Base-by-base conservation (phyloP, 2,329 filamentous ascomycete species). In the Fusarium incarnatum region DNA sequence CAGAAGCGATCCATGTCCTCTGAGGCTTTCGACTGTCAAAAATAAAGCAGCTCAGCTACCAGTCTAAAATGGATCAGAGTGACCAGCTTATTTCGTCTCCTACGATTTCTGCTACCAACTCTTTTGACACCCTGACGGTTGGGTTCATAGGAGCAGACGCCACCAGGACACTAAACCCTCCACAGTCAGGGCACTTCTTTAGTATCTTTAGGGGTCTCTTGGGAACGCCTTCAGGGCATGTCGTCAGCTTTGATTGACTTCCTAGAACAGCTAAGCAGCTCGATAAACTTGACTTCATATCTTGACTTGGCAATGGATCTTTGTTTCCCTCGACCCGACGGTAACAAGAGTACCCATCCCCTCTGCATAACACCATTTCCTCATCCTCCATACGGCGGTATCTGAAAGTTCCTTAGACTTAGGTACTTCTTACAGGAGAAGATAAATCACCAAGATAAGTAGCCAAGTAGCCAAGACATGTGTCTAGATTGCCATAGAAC, bases 201-300 rank as follows among this genome's bases (percentile, higher is more conserved):
- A 65, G 46, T 25, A 45, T 45, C 9, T 56, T 27, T 66, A 66
- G 30, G 61, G 63, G 63, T 66, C 62, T 49, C 42, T 40, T 37
- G 13, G 53, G 44, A 30, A 41, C 28, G 47, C 34, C 32, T 40
- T 37, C 42, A 64, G 45, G 45, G 61, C 45, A 49, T 61, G 37
- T 30, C 11, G 27, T 27, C 32, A 16, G 30, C 57, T n/a, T 37
- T 53, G 44, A 62, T 54, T 23, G 41, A n/a, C n/a, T 23, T 42
- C 41, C 41, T 46, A 46, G 44, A 46, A n/a, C 44, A 28, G 18
- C 20, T 37, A 37, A 37, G 48, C 22, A 50, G 32, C 30, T 12
- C 13, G 30, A 25, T 18, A 28, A 20, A 47, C 60, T 16, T 57
- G 22, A 40, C 23, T 34, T 37, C 28, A 32, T 25, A 47, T 42